Conservation (phyloP, 768 basidiomycete species). For the Lyophyllum atratum region DNA sequence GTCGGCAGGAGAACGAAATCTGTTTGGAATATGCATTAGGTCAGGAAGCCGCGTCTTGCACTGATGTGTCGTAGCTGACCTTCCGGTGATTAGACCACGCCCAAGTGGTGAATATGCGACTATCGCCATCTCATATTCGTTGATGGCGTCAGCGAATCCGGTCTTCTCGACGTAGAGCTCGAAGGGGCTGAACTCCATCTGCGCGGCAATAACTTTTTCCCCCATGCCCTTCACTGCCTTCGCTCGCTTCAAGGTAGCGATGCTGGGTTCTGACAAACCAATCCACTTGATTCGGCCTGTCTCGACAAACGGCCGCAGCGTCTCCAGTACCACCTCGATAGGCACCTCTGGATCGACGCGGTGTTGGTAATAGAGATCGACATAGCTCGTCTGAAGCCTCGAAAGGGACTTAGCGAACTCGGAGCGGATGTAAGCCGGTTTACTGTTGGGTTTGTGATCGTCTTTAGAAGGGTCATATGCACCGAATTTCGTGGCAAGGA, state of each 20-base stretch:
- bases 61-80: constrained; percentile 25
- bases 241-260: constrained; percentile 46
- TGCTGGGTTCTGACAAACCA: constrained; percentile 51
- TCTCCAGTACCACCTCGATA: constrained; percentile 39
- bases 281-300: constrained; percentile 39
- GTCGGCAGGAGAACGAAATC: constrained; percentile 8
- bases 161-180: constrained; percentile 44
- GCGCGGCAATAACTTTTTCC: constrained; percentile 32
- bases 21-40: constrained; percentile 11
- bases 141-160: constrained; percentile 36
- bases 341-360: constrained; percentile 43
- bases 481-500: constrained; percentile 25
- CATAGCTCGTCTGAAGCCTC: constrained; percentile 3
- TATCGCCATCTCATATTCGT: constrained; percentile 45
- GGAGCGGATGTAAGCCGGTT: constrained; percentile 10
- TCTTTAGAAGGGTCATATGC: background rate
- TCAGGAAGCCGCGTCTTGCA: background rate
- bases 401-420: constrained; percentile 1
- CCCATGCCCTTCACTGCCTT: constrained; percentile 43
- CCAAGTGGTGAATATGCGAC: constrained; percentile 53
- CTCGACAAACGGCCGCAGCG: constrained; percentile 3
- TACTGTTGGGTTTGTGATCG: background rate
- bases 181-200: constrained; percentile 48
- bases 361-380: constrained; percentile 16
- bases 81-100: constrained; percentile 49